Percentiles rank a stretch among this genome's conserved stretches.
These are phyloP conservation scores for Ceratocystis eucalypticola DNA, from an alignment of 2,329 filamentous ascomycete species.

Conservation along the genomic window DNA sequence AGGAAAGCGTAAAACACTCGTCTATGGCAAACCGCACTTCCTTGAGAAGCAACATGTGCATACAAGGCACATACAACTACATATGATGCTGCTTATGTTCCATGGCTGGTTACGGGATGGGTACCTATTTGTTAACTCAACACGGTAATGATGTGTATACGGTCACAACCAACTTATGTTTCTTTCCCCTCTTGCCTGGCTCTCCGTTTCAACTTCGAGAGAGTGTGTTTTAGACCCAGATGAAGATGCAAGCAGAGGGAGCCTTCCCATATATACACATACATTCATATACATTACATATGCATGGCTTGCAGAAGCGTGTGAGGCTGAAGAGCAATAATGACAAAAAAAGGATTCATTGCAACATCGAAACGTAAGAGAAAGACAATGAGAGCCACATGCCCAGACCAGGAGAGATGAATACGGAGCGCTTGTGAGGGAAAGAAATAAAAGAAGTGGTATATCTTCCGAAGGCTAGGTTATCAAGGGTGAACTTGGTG, in stretches of 20 bases:
- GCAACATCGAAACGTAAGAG: background rate
- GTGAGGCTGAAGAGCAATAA: conserved; percentile 6
- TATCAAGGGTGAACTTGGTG: too few species aligned
- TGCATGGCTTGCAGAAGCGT: conserved; percentile 8
- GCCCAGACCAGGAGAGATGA: too few species aligned
- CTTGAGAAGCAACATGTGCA: background rate
- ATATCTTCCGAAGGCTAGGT: too few species aligned
- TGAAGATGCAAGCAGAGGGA: too few species aligned
- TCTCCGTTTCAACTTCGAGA: background rate
- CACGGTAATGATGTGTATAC: background rate
- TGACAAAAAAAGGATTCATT: background rate
- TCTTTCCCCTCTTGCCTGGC: background rate
- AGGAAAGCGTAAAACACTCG: background rate
- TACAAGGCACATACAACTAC: background rate
- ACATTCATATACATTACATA: background rate
- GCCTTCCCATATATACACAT: background rate
- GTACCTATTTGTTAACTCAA: background rate
- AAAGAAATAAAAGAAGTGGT: too few species aligned
- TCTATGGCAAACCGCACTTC: background rate
- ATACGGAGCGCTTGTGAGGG: too few species aligned
- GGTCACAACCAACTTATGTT: background rate
- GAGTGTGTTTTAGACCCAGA: background rate
- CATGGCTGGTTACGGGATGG: background rate
- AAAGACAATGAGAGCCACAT: background rate
- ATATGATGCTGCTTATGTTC: too few species aligned